A percentile compares a stretch with the other conserved stretches of the same genome.
These are phyloP conservation scores for Sporobolus alterniflorus DNA, from an alignment of 202 grass and related monocot species.

Conservation along the genomic window DNA sequence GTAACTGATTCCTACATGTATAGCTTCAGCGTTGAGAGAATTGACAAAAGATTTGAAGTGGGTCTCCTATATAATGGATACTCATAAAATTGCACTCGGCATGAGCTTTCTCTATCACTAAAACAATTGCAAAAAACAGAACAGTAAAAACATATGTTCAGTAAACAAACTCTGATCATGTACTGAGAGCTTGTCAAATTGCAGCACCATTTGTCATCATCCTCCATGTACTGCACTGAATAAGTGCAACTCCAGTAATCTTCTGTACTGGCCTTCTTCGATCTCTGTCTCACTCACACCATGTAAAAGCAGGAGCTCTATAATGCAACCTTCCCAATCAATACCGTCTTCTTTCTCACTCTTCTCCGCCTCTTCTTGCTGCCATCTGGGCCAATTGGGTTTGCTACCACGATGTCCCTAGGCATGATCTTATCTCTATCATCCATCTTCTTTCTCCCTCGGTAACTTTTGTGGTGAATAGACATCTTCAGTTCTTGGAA, in stretches of 20 bases:
- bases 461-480: constrained; percentile 26
- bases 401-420: background rate
- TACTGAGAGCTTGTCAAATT: background rate
- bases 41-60: too few relatives aligned
- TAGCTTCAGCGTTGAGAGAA: too few relatives aligned
- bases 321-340: constrained; percentile 84
- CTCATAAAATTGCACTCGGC: background rate
- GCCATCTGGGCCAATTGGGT: background rate
- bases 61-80: too few relatives aligned
- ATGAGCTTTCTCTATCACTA: background rate
- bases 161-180: constrained; percentile 4
- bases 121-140: background rate
- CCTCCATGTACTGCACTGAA: constrained; percentile 39
- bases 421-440: background rate
- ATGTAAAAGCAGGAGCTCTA: constrained; percentile 74
- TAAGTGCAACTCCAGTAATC: constrained; percentile 75
- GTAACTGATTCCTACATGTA: too few relatives aligned
- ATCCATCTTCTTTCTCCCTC: constrained; percentile 40
- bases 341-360: constrained; percentile 41
- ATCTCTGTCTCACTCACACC: constrained; percentile 62
- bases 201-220: constrained; percentile 14
- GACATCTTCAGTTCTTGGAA: constrained; percentile 19
- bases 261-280: constrained; percentile 77
- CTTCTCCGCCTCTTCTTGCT: constrained; percentile 41
- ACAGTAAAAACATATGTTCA: constrained; percentile 26